Evolutionary conservation across 441 rosid genomes (phyloP).

Genomic region (Capsella rubella): DNA sequence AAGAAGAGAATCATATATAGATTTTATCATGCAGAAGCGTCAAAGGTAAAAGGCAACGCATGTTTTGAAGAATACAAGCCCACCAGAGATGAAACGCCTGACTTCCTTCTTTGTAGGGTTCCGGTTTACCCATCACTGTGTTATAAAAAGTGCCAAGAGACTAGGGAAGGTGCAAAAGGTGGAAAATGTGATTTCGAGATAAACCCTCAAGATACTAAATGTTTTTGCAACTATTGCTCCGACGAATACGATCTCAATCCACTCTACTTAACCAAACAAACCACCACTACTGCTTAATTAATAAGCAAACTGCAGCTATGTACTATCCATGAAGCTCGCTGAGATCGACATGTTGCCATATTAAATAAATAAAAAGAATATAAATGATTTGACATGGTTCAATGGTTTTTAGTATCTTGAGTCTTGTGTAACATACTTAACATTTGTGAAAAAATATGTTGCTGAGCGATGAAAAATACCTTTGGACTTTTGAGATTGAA

Average conservation of each 20-base stretch:
- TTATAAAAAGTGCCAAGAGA: neutral
- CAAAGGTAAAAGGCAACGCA: neutral
- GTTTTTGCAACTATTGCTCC: slow-evolving; percentile 15
- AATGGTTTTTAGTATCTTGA: too few species aligned
- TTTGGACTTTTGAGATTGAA: too few species aligned
- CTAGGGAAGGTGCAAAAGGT: slow-evolving; percentile 5
- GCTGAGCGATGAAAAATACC: too few species aligned
- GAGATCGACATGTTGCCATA: too few species aligned
- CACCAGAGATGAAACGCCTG: slow-evolving; percentile 7
- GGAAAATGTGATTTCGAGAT: neutral
- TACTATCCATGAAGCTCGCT: too few species aligned
- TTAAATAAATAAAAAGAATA: too few species aligned
- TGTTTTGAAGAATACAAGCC: slow-evolving; percentile 10
- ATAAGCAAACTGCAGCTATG: too few species aligned
- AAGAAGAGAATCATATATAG: too few species aligned
- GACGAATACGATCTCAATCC: neutral
- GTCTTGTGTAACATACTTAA: too few species aligned
- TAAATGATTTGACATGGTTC: too few species aligned
- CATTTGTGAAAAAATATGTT: too few species aligned
- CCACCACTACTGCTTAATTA: too few species aligned
- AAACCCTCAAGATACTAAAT: neutral
- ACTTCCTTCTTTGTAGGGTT: slow-evolving; percentile 6
- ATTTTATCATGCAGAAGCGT: neutral
- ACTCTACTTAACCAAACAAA: neutral
- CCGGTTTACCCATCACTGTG: slow-evolving; percentile 8